Evolutionary conservation across 1,139 yeast species (phyloP), one percentile per base, ranked within the genome.

Genomic region (Meyerozyma guilliermondii): DNA sequence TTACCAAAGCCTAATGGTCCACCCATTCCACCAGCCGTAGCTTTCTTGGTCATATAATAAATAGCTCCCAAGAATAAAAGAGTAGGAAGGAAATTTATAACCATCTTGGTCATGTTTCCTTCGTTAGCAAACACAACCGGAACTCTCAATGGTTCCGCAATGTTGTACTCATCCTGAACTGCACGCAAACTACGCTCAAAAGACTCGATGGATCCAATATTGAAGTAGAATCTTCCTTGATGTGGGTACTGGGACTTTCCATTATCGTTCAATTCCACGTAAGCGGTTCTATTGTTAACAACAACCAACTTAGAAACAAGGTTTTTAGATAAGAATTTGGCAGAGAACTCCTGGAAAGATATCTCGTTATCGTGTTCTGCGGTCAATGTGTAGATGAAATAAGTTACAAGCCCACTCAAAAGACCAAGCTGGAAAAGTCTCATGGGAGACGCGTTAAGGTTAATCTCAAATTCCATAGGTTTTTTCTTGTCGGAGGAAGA

Each of bases 131-230:
- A 92, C 0, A 84, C 70, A n/a, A 91, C 91, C 2, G 98, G 98
- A 28, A 89, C 76, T 50, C 94, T 75, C 54, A 84, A 83, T 40
- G 63, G 68, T 17, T 78, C 71, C 2, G 87, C 78, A 31, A 87
- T 79, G 7, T 77, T 74, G 46, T 84, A 76, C 44, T 78, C 78
- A 43, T 81, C 80, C 63, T 89, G 97, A 27, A 86, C 81, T 41
- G 76, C 78, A 46, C 83, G 87, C 59, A 94, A 71, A 50, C 83
- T 84, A 45, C 83, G 81, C 65, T 94, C 98, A 63, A 94, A 92
- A n/a, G 83, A 71, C 53, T 89, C 97, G 20, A 91, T 81, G 0
- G 96, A 87, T 5, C 98, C 99, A 56, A 94, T 88, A 37, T 87
- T 81, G 66, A 94, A 94, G 44, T 59, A 60, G 44, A 56, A 65